These are phyloP conservation scores for Ascochyta rabiei DNA, from an alignment of 2,329 filamentous ascomycete species.

Conservation along the genomic window DNA sequence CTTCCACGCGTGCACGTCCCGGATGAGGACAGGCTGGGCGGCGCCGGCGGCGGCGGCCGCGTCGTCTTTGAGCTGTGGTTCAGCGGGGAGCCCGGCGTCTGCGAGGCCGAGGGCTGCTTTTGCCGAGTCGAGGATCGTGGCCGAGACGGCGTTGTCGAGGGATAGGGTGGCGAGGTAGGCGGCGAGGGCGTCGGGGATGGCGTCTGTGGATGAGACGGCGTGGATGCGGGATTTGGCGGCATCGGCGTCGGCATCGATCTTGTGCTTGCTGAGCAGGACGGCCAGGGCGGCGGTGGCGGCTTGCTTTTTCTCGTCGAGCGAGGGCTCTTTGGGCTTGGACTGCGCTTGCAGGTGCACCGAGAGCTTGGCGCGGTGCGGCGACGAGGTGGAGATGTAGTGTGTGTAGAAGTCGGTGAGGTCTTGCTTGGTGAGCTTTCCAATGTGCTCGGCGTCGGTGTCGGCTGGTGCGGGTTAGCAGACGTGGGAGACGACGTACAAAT, in stretches of 20 bases:
- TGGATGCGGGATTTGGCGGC: slow-evolving; percentile 54
- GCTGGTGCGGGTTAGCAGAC: slow-evolving; percentile 52
- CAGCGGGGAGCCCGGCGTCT: slow-evolving; percentile 43
- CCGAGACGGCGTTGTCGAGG: slow-evolving; percentile 57
- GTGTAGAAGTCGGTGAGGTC: slow-evolving; percentile 83
- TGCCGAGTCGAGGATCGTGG: slow-evolving; percentile 57
- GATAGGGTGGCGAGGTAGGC: slow-evolving; percentile 54
- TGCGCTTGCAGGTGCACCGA: slow-evolving; percentile 84
- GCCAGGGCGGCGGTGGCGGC: slow-evolving; percentile 45
- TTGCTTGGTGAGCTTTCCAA: slow-evolving; percentile 76
- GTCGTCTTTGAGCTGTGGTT: slow-evolving; percentile 49
- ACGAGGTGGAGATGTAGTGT: slow-evolving; percentile 75
- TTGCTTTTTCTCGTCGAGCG: slow-evolving; percentile 51
- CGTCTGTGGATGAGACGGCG: slow-evolving; percentile 53
- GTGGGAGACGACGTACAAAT: slow-evolving; percentile 10
- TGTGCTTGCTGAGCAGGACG: slow-evolving; percentile 55
- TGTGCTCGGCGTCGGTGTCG: slow-evolving; percentile 75
- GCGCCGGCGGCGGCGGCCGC: slow-evolving; percentile 33
- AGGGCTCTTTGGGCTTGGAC: slow-evolving; percentile 51
- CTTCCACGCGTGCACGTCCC: slow-evolving; percentile 82
- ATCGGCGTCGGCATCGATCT: slow-evolving; percentile 51
- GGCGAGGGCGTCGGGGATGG: slow-evolving; percentile 59
- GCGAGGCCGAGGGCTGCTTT: slow-evolving; percentile 54
- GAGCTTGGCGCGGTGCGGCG: slow-evolving; percentile 76
- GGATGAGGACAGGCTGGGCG: slow-evolving; percentile 65